Evolutionary conservation across 352 stramenopile species (phyloP).

Genomic region (Globisporangium nunn): DNA sequence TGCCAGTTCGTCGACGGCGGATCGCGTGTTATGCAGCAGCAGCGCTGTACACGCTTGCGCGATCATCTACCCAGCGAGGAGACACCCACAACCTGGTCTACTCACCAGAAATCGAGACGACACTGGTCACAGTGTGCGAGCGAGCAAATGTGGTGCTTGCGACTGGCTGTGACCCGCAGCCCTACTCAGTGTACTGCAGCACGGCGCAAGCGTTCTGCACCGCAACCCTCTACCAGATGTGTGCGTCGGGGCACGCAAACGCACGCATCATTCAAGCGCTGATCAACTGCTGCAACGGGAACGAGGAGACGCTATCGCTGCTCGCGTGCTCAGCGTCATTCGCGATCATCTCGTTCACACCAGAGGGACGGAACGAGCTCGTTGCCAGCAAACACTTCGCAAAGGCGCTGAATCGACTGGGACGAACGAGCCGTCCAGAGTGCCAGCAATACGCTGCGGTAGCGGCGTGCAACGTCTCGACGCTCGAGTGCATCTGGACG

Average conservation of each 20-base stretch:
- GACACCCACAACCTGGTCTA: slow-evolving; percentile 42
- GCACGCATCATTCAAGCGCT: slow-evolving; percentile 49
- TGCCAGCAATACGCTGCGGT: slow-evolving; percentile 78
- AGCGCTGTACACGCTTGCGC: slow-evolving; percentile 43
- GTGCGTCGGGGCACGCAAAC: slow-evolving; percentile 41
- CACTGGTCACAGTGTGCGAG: slow-evolving; percentile 49
- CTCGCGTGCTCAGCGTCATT: slow-evolving; percentile 71
- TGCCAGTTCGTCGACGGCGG: slow-evolving; percentile 28
- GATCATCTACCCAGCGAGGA: slow-evolving; percentile 44
- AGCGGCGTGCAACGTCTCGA: slow-evolving; percentile 72
- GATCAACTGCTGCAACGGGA: slow-evolving; percentile 60
- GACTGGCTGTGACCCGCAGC: slow-evolving; percentile 1
- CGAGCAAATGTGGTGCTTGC: slow-evolving; percentile 10
- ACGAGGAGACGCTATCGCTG: slow-evolving; percentile 61
- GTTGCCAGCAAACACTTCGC: slow-evolving; percentile 39
- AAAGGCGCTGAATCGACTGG: slow-evolving; percentile 62
- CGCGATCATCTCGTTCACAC: slow-evolving; percentile 70
- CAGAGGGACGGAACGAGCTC: slow-evolving; percentile 49
- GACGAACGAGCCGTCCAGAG: slow-evolving; percentile 61
- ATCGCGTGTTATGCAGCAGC: slow-evolving; percentile 43
- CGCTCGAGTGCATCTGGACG: slow-evolving; percentile 59
- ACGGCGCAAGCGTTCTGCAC: slow-evolving; percentile 64
- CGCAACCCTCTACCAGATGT: slow-evolving; percentile 69
- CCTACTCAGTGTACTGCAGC: slow-evolving; percentile 6
- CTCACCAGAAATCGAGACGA: slow-evolving; percentile 27